Evolutionary conservation across 2,329 filamentous ascomycete genomes (phyloP), one percentile per base, ranked within the genome.

Genomic region (Phaeosphaeria sp.): DNA sequence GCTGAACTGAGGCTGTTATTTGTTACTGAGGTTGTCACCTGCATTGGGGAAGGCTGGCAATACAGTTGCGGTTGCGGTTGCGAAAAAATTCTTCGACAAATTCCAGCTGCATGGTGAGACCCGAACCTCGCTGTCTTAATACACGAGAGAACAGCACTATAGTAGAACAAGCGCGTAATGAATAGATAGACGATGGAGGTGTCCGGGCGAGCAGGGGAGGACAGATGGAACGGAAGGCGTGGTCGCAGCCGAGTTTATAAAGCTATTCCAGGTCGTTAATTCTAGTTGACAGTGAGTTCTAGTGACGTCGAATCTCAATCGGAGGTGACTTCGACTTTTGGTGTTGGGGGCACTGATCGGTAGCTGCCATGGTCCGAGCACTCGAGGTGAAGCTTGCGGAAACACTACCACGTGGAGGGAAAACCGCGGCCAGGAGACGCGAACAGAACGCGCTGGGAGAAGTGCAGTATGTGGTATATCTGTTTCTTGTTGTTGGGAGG

Each of bases 1-100:
- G 49, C 36, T 20, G 47, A 13, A 30, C 22, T 39, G 17, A 11
- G 33, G 42, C 22, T 39, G 27, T 21, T 10, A 11, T 11, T 1
- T 18, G 21, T 36, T 3, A n/a, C 47, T 41, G 44, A 30, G 17
- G 18, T 49, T 41, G 27, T 20, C 15, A n/a, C 2, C 6, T 43
- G 41, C 20, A 43, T 18, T 43, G 13, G n/a, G 41, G 17, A 23
- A 20, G 4, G 62, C 56, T 22, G 61, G 57, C 9, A 58, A 55
- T 51, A 57, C 60, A 23, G n/a, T 56, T 56, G 7, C 61, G 56
- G 21, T 23, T 50, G 43, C 61, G 56, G 21, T 23, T 50, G 43
- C 56, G 51, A 13, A 54, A 56, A 17, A 55, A 50, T 5, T 59
- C 55, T 6, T 60, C 49, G 25, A 46, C 21, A 39, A 36, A 42